Evolutionary conservation across 108 stramenopile genomes (phyloP), one percentile per base, ranked within the genome.

Genomic region (Discostella stelligeroides): DNA sequence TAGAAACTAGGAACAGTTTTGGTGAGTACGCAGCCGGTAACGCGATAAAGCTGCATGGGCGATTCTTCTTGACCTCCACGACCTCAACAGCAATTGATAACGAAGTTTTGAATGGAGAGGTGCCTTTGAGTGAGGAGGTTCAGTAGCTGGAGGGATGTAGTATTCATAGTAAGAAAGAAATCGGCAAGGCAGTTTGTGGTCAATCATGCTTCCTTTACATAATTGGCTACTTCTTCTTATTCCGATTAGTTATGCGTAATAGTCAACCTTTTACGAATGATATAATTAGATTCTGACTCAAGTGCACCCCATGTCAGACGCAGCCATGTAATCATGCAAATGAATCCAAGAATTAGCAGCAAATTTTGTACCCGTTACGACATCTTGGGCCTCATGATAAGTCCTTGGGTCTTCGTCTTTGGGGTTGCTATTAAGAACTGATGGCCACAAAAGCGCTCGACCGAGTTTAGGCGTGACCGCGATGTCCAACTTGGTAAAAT

Each of bases 271-370:
- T 45, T 1, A 13, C 5, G n/a, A 17, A 13, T 2, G n/a, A 9
- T 45, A 2, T 2, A 2, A 13, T 9, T n/a, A 2, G 15, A 9
- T 13, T 9, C 13, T 2, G n/a, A 21, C 20, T 27, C 59, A 73
- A 34, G 72, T 73, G 53, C 72, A 73, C 18, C 64, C 72, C 48
- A 59, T 64, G 0, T 73, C 54, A 23, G 40, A 37, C 14, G 72
- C 72, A 38, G 37, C 54, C 21, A 51, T 42, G 40, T 80, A 69
- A 48, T 85, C 73, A 34, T 76, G 69, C 4, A 84, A 43, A 62
- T 89, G 88, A 25, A 86, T 70, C 88, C 88, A 89, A 28, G 54
- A 58, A 47, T 89, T 89, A 7, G 85, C 85, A n/a, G 82, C 88
- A 54, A 79, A 83, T 20, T 89, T 89, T 13, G 55, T 51, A 14